These are phyloP conservation scores for Silene noctiflora DNA, from an alignment of 179 eudicot species.

Conservation along the genomic window DNA sequence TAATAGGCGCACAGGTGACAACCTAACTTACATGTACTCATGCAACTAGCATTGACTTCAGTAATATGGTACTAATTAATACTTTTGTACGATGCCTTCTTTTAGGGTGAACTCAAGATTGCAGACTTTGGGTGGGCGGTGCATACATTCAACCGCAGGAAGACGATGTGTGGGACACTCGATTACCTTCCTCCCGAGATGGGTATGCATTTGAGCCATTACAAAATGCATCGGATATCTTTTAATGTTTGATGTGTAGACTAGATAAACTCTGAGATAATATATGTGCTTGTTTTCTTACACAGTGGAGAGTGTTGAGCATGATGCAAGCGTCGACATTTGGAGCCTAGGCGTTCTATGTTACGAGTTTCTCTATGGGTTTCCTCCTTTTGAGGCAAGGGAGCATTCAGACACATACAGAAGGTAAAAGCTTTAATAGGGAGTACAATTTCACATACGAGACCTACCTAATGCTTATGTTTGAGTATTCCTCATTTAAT, in stretches of 20 bases:
- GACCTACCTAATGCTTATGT: too few species aligned
- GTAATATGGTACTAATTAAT: not conserved
- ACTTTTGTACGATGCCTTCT: constrained; percentile 2
- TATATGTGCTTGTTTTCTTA: not conserved
- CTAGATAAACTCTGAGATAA: not conserved
- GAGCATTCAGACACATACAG: constrained; percentile 94
- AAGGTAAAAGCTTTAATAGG: constrained; percentile 41
- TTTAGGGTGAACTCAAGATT: constrained; percentile 91
- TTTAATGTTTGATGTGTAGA: not conserved
- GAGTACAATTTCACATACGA: too few species aligned
- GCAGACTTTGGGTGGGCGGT: constrained; percentile 99
- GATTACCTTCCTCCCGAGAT: constrained; percentile 98
- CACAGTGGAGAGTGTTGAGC: constrained; percentile 88
- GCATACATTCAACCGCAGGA: constrained; percentile 86
- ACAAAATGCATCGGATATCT: not conserved
- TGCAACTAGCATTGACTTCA: not conserved
- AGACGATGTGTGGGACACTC: constrained; percentile 95
- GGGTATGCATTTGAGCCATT: constrained; percentile 53
- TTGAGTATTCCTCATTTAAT: too few species aligned
- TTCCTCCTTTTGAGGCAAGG: constrained; percentile 96
- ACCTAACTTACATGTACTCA: not conserved
- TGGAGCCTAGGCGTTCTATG: constrained; percentile 92
- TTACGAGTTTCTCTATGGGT: constrained; percentile 87
- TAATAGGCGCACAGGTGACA: constrained; percentile 85
- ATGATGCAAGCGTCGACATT: constrained; percentile 90